Conservation (phyloP, 1,284 basidiomycete genomes). For the Heterobasidion annosum region DNA sequence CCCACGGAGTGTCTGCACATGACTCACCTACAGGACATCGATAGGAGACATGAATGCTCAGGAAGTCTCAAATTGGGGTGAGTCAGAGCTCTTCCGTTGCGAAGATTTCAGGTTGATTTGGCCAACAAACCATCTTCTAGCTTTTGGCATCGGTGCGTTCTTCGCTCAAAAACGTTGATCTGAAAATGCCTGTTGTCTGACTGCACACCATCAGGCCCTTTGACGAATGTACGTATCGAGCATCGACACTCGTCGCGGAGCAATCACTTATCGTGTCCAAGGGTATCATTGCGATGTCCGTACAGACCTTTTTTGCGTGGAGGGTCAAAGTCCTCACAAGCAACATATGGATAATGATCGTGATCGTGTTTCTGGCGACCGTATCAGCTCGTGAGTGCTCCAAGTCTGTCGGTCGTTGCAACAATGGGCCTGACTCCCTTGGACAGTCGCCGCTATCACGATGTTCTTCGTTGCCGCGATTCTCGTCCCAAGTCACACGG, state of each 20-base stretch:
- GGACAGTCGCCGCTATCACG: not conserved
- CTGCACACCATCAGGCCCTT: not conserved
- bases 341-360: not conserved
- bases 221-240: not conserved
- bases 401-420: not conserved
- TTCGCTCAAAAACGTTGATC: not conserved
- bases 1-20: no score
- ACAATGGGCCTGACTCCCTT: no score
- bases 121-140: not conserved
- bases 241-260: not conserved
- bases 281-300: not conserved
- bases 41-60: not conserved
- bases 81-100: no score
- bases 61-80: not conserved
- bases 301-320: slow-evolving; percentile 1
- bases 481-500: not conserved
- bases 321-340: not conserved
- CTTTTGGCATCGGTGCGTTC: not conserved
- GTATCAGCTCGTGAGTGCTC: not conserved
- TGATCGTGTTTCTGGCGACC: not conserved
- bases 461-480: not conserved
- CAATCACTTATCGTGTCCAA: not conserved
- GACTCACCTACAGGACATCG: not conserved
- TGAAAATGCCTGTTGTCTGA: not conserved
- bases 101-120: no score